Evolutionary conservation across 768 basidiomycete genomes (phyloP).

Genomic region (Goffeauzyma gilvescens): DNA sequence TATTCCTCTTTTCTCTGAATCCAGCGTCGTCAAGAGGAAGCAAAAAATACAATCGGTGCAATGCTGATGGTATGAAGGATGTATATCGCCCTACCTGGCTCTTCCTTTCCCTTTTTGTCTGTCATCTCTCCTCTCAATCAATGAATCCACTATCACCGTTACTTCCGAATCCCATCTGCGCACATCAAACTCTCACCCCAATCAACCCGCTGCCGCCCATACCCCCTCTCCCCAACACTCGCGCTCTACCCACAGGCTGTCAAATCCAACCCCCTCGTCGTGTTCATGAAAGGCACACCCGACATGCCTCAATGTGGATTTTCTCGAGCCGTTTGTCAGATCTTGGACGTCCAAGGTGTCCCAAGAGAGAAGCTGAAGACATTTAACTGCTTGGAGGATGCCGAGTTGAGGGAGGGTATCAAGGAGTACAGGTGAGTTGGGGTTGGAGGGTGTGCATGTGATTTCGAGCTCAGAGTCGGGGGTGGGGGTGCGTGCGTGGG

Average conservation of each 20-base stretch:
- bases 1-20: neutral
- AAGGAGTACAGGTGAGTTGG: constrained; percentile 85
- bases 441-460: neutral
- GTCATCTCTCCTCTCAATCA: neutral
- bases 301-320: constrained; percentile 78
- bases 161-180: neutral
- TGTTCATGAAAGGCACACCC: constrained; percentile 97
- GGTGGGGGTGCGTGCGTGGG: too few species aligned
- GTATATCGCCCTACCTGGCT: too few species aligned
- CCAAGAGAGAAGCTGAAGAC: constrained; percentile 62
- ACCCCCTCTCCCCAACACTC: neutral
- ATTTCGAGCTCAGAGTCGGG: too few species aligned
- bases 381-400: constrained; percentile 74
- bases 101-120: neutral
- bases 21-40: neutral
- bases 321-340: constrained; percentile 79
- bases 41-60: too few species aligned
- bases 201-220: neutral
- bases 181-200: neutral
- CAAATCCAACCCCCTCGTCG: constrained; percentile 55
- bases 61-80: neutral
- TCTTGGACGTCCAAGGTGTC: constrained; percentile 65
- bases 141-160: neutral
- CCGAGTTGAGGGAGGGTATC: constrained; percentile 62
- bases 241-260: constrained; percentile 40